Conservation (phyloP, 768 basidiomycete species). For the Termitomyces sp. region DNA sequence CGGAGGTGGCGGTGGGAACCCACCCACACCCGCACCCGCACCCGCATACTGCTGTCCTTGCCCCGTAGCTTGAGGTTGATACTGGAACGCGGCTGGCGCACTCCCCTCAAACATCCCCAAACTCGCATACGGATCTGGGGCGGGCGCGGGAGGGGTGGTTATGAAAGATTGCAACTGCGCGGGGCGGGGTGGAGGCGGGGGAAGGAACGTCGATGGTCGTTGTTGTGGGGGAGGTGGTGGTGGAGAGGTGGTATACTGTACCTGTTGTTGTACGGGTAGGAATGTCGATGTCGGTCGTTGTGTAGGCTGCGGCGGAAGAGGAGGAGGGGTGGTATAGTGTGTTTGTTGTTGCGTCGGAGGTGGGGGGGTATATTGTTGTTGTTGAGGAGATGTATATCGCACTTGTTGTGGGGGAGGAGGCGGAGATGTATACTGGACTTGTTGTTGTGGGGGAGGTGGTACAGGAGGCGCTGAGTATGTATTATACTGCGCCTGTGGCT, state of each 20-base stretch:
- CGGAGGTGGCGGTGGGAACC: neutral
- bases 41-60: too few relatives aligned
- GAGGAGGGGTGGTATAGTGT: slow-evolving; percentile 25
- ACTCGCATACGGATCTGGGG: slow-evolving; percentile 35
- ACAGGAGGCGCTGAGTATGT: too few relatives aligned
- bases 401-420: slow-evolving; percentile 26
- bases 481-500: slow-evolving; percentile 3
- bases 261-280: neutral
- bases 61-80: neutral
- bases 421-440: slow-evolving; percentile 18
- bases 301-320: slow-evolving; percentile 2
- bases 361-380: too few relatives aligned
- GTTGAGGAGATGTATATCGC: too few relatives aligned
- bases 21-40: too few relatives aligned
- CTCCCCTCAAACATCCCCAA: slow-evolving; percentile 29
- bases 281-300: too few relatives aligned
- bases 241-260: neutral
- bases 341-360: neutral
- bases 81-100: neutral
- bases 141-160: slow-evolving; percentile 8
- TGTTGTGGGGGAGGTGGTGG: slow-evolving; percentile 17
- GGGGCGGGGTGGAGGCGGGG: slow-evolving; percentile 14
- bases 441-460: neutral
- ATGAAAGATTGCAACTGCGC: slow-evolving; percentile 17
- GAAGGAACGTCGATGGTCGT: neutral